Evolutionary conservation across 2,329 filamentous ascomycete species (phyloP).

Genomic region (Epichloe scottii): DNA sequence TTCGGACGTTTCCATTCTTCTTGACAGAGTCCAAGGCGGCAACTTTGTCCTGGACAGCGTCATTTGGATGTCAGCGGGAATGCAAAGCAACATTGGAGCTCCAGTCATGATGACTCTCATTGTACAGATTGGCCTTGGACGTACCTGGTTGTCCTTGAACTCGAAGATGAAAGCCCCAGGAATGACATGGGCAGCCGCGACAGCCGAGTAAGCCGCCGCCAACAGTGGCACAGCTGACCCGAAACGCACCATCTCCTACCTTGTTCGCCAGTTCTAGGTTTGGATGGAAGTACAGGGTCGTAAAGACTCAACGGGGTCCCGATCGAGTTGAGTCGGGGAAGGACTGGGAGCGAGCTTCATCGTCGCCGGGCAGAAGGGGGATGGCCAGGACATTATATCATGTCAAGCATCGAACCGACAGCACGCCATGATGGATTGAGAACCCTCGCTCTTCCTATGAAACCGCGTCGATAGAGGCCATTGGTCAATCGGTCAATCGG

Average conservation of each 20-base stretch:
- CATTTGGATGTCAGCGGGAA: background rate
- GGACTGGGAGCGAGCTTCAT: too few species aligned
- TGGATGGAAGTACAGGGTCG: background rate
- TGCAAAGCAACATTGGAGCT: background rate
- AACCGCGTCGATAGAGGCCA: too few species aligned
- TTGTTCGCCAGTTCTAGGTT: background rate
- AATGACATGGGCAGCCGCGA: background rate
- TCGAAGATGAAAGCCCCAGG: conserved; percentile 4
- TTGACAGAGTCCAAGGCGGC: background rate
- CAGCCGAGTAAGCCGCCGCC: background rate
- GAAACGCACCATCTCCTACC: background rate
- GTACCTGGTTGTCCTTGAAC: conserved; percentile 1
- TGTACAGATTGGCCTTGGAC: background rate
- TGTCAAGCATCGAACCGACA: too few species aligned
- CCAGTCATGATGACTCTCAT: too few species aligned
- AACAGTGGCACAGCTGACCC: background rate
- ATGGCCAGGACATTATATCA: too few species aligned
- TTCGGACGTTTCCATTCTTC: conserved; percentile 7
- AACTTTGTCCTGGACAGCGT: background rate
- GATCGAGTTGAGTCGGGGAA: too few species aligned
- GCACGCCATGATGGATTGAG: too few species aligned
- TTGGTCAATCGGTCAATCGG: too few species aligned
- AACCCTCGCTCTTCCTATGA: too few species aligned
- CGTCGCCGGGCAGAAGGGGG: too few species aligned
- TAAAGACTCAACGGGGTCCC: background rate